Conservation (phyloP, 257 asterid species). For the Nicotiana paniculata region DNA sequence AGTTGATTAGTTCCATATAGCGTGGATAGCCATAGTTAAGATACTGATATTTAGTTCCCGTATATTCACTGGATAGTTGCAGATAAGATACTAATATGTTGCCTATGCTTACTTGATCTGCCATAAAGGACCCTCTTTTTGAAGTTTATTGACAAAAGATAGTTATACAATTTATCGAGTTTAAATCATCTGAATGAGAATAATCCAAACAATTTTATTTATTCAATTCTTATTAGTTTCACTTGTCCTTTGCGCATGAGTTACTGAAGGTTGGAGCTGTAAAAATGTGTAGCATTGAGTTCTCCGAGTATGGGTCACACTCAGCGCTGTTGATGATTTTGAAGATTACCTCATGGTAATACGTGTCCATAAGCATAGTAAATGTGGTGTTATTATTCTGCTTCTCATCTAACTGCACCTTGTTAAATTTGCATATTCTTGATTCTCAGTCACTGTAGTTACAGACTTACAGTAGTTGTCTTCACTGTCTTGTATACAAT, state of each 20-base stretch:
- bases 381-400: background rate
- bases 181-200: background rate
- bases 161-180: background rate
- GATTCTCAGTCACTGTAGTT: background rate
- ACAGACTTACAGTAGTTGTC: background rate
- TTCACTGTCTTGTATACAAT: background rate
- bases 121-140: background rate
- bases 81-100: background rate
- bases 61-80: background rate
- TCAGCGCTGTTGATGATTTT: background rate
- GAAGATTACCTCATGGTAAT: background rate
- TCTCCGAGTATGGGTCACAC: background rate
- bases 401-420: background rate
- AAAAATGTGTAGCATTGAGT: background rate
- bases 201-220: background rate
- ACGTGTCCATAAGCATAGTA: background rate
- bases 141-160: background rate
- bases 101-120: background rate
- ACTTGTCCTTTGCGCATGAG: background rate
- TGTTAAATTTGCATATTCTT: background rate
- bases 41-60: background rate
- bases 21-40: background rate
- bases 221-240: background rate
- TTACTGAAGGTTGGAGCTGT: background rate
- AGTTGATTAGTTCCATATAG: background rate